Evolutionary conservation across 208 protist species (phyloP).

Genomic region (Crithidia expoeki): DNA sequence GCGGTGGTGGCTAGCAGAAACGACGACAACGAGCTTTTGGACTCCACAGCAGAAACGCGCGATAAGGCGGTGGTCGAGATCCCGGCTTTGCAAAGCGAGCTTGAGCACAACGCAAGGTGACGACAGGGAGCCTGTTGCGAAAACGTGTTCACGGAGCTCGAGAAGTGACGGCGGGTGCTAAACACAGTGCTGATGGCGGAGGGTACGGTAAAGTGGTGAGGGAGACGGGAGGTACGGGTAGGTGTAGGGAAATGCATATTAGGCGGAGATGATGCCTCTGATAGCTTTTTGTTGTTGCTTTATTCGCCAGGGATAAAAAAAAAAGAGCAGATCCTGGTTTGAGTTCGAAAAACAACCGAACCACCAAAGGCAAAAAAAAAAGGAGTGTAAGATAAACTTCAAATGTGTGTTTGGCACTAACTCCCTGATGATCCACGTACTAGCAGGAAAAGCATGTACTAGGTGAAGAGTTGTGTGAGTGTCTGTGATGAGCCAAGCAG

Average conservation of each 20-base stretch:
- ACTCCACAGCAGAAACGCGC: background rate
- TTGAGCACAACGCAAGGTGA: too few species aligned
- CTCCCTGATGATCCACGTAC: background rate
- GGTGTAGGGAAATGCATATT: slow-evolving; percentile 2
- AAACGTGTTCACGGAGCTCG: background rate
- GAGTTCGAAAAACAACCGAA: too few species aligned
- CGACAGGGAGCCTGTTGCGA: background rate
- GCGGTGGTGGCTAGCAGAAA: background rate
- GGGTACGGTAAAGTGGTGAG: background rate
- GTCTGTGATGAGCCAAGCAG: background rate
- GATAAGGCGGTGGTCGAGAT: background rate
- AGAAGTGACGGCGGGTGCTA: background rate
- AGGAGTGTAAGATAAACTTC: too few species aligned
- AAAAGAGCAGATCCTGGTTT: too few species aligned
- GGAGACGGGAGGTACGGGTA: background rate
- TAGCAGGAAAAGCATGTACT: background rate
- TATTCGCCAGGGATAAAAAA: too few species aligned
- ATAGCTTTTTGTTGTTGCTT: background rate
- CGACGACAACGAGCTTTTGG: background rate
- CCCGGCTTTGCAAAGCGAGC: background rate
- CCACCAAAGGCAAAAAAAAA: too few species aligned
- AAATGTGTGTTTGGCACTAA: too few species aligned
- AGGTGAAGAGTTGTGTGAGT: background rate
- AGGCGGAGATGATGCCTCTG: background rate
- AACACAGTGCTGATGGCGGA: background rate